phyloP scores from a whole-genome alignment of 2,329 filamentous ascomycete species.

The Beauveria bassiana region DNA sequence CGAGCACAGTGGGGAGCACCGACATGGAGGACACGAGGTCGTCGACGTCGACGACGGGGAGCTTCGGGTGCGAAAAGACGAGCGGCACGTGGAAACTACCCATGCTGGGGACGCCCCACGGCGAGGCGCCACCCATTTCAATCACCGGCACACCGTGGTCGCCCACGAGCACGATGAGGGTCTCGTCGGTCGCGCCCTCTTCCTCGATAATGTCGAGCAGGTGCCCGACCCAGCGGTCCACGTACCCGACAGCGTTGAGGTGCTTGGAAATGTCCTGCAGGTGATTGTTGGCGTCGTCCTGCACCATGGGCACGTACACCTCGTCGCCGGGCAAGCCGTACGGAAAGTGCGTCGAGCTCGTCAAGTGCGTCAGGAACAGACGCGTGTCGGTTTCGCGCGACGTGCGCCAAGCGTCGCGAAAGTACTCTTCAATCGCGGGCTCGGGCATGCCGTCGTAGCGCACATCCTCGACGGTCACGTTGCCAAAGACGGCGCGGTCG shows the following conservation, averaged over 20 bases:
- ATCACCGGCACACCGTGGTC: conserved; percentile 27
- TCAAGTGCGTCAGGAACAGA: conserved; percentile 27
- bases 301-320: conserved; percentile 19
- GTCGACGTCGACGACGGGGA: conserved; percentile 23
- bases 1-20: conserved; percentile 27
- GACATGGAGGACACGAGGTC: conserved; percentile 25
- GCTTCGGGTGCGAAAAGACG: conserved; percentile 24
- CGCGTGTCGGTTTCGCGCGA: conserved; percentile 23
- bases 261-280: conserved; percentile 26
- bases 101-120: conserved; percentile 26
- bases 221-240: conserved; percentile 25
- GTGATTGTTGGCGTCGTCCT: conserved; percentile 15
- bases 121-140: conserved; percentile 22
- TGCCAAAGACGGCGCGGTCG: conserved; percentile 21
- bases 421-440: conserved; percentile 24
- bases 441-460: conserved; percentile 29
- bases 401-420: conserved; percentile 23
- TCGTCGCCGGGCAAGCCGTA: conserved; percentile 23
- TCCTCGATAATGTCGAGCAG: conserved; percentile 24
- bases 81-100: conserved; percentile 26
- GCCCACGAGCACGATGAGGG: conserved; percentile 25
- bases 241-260: conserved; percentile 25
- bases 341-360: conserved; percentile 28
- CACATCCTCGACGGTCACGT: conserved; percentile 21
- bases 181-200: conserved; percentile 25